These are phyloP conservation scores for Mimosa pudica DNA, from an alignment of 306 rosid genomes.

Conservation along the genomic window DNA sequence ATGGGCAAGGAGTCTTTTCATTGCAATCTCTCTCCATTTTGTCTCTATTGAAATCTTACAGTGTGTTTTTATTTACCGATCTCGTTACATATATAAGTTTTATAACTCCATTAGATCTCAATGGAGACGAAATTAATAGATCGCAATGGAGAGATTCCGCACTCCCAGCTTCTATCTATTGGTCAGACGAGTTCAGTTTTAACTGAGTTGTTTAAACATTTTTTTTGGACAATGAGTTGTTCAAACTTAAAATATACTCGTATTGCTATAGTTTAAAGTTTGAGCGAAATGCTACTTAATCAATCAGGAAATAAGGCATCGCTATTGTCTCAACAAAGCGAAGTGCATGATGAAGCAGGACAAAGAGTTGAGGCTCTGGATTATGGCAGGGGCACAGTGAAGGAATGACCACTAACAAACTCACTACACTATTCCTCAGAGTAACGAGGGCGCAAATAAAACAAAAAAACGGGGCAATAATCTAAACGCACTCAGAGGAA, in stretches of 20 bases:
- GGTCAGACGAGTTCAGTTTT: background rate
- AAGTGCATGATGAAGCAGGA: background rate
- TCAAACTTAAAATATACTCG: too few species aligned
- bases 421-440: background rate
- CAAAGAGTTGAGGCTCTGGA: background rate
- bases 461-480: background rate
- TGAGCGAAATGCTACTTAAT: too few species aligned
- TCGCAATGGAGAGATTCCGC: too few species aligned
- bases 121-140: too few species aligned
- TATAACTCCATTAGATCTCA: too few species aligned
- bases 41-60: too few species aligned
- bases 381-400: background rate
- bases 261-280: background rate
- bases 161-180: background rate
- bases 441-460: background rate
- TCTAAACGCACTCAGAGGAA: background rate
- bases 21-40: too few species aligned
- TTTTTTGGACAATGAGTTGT: too few species aligned
- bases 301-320: background rate
- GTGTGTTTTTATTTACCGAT: too few species aligned
- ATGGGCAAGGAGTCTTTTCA: too few species aligned
- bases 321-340: background rate
- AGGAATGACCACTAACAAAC: background rate
- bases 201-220: background rate
- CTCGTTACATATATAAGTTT: too few species aligned